Evolutionary conservation across 495 filamentous ascomycete species (phyloP), one percentile per base, ranked within the genome.

Genomic region (Tirmania nivea): DNA sequence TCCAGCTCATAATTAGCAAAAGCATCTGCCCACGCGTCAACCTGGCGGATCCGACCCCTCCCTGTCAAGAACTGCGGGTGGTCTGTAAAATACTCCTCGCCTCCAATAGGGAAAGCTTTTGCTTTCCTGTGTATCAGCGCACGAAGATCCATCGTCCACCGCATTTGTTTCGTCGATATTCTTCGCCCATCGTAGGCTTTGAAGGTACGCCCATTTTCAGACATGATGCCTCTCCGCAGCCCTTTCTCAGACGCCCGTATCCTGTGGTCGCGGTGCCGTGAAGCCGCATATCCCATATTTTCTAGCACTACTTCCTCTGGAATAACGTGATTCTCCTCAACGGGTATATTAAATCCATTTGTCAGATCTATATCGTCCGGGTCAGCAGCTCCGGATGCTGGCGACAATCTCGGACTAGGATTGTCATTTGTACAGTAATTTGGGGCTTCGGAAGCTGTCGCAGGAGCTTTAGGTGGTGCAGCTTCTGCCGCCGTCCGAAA

Each of bases 121-220:
- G 65, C 58, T 20, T 48, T 57, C 39, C 34, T 50, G 20, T 57
- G 57, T 56, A 67, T 63, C 50, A 67, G 51, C 10, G 65, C 65
- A 17, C 65, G 62, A n/a, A 67, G n/a, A 25, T 57, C 58, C 47
- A 57, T 59, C 10, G 65, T 67, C 65, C 65, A 67, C 36, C 58
- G 54, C 60, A 67, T 65, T 35, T 67, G 62, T n/a, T 56, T 48
- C 7, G 56, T 52, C 4, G 55, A 59, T 21, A 67, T 66, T 11
- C 52, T 55, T 12, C 50, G 35, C 42, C 65, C 65, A 48, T 67
- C 65, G 42, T 67, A 67, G 8, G 65, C 65, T 35, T 57, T 54
- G 37, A 48, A 47, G 20, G 58, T 45, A 10, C 48, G 54, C 25
- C 57, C 54, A 8, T n/a, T 54, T 20, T 59, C 55, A 36, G 52